A percentile compares a stretch with the other conserved stretches of the same genome.
Conservation (phyloP, 805 yeast species). For the Kodamaea neixiangensis region DNA sequence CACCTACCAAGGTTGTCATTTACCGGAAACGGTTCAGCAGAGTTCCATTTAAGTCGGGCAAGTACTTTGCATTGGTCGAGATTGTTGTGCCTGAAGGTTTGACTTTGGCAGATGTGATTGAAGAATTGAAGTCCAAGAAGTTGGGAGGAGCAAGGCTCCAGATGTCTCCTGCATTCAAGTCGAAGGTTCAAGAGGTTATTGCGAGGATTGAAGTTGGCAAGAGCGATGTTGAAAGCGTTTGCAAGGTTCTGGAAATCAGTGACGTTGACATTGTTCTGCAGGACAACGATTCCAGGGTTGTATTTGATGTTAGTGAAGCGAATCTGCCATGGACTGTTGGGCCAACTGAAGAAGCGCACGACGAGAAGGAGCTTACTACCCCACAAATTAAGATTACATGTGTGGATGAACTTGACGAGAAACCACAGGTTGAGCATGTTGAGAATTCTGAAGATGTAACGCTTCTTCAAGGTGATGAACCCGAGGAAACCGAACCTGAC, state of each 20-base stretch:
- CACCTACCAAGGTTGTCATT: slow-evolving; percentile 50
- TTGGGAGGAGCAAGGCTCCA: slow-evolving; percentile 15
- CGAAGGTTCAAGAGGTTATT: slow-evolving; percentile 2
- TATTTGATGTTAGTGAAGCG: background rate
- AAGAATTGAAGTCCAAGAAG: slow-evolving; percentile 35
- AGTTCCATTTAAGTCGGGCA: slow-evolving; percentile 33
- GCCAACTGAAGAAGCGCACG: background rate
- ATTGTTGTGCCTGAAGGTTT: slow-evolving; percentile 38
- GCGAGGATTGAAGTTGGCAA: background rate
- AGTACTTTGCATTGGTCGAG: slow-evolving; percentile 53
- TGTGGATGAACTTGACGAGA: background rate
- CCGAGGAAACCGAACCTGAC: background rate
- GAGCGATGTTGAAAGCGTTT: background rate
- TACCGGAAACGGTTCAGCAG: slow-evolving; percentile 38
- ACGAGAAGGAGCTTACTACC: background rate
- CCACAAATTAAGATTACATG: background rate
- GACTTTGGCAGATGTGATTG: slow-evolving; percentile 46
- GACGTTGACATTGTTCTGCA: background rate
- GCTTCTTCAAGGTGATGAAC: background rate
- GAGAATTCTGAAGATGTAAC: too few relatives aligned
- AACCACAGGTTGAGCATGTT: background rate
- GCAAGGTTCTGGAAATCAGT: slow-evolving; percentile 1
- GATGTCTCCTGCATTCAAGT: slow-evolving; percentile 3
- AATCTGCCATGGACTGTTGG: background rate
- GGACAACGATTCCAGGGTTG: background rate